Base-by-base conservation (phyloP, 1,139 yeast species). In the Kodamaea anthophila region DNA sequence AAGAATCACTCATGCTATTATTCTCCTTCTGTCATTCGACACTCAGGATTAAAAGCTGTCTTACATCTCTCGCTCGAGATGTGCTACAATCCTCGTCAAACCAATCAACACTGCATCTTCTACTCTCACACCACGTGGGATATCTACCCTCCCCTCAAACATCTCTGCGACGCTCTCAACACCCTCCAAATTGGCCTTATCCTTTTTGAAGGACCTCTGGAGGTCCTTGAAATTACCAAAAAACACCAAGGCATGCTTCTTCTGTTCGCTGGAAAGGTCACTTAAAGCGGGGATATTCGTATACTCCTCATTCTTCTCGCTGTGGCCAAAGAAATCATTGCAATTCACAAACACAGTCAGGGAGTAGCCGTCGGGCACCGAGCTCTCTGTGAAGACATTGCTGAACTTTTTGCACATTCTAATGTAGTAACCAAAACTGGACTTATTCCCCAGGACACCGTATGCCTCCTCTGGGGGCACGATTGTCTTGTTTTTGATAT, bases 381-480 rank as follows among this genome's bases (percentile, higher is more conserved):
- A 64, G 29, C 82, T 67, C 44, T 81, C 84, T 6, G 93, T 79
- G 53, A 85, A 87, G 1, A 87, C 57, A 11, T 75, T 63, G 27
- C 76, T 72, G 44, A 86, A 77, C 8, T 60, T 51, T 29, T 63
- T 61, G 3, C 83, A 84, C 11, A 80, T 58, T 34, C 96, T 64
- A 3, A 87, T 88, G 37, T 70, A 74, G 53, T 82, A 87, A 0
- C 94, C 95, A 53, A 77, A 83, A 5, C 80, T 63, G 5, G 74
- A 63, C 37, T 68, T 69, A 21, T 72, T 69, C 1, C 87, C 87
- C 4, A 62, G 56, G 4, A 55, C 45, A 1, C 83, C 84, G 47
- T 84, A 85, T 0, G 94, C 94, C 29, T 72, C 75, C 11, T 59
- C 43, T 4, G 94, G 87, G 1, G 88, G 73, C 0, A 84, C 93